Evolutionary conservation across 768 basidiomycete genomes (phyloP).

Genomic region (Termitomyces bulborhizus): DNA sequence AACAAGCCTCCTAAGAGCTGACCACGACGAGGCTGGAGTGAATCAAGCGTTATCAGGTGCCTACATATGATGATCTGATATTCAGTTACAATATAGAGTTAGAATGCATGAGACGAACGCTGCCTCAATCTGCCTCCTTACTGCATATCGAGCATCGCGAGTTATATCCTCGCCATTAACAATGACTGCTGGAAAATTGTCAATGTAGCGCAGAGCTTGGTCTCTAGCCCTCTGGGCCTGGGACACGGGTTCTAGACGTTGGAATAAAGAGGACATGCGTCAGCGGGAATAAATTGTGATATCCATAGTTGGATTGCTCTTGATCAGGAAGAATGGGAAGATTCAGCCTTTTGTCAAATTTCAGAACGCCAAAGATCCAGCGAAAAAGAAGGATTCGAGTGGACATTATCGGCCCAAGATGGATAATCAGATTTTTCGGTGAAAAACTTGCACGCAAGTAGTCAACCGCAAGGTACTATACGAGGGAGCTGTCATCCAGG

Average conservation of each 20-base stretch:
- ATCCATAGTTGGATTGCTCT: background rate
- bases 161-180: background rate
- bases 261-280: background rate
- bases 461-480: too few relatives aligned
- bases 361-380: too few relatives aligned
- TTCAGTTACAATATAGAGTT: background rate
- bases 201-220: background rate
- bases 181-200: background rate
- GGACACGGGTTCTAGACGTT: background rate
- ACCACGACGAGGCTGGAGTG: background rate
- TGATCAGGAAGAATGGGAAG: background rate
- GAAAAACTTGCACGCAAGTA: too few relatives aligned
- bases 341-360: background rate
- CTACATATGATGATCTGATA: background rate
- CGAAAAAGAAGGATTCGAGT: too few relatives aligned
- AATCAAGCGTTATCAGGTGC: background rate
- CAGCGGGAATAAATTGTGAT: background rate
- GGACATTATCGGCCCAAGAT: too few relatives aligned
- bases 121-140: background rate
- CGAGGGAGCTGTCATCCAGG: too few relatives aligned
- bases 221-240: background rate
- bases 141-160: background rate
- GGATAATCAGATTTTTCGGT: too few relatives aligned
- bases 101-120: background rate
- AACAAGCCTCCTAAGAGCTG: background rate